These are phyloP conservation scores for Cryptomeria japonica DNA, from an alignment of 75 land plant species.

Conservation along the genomic window DNA sequence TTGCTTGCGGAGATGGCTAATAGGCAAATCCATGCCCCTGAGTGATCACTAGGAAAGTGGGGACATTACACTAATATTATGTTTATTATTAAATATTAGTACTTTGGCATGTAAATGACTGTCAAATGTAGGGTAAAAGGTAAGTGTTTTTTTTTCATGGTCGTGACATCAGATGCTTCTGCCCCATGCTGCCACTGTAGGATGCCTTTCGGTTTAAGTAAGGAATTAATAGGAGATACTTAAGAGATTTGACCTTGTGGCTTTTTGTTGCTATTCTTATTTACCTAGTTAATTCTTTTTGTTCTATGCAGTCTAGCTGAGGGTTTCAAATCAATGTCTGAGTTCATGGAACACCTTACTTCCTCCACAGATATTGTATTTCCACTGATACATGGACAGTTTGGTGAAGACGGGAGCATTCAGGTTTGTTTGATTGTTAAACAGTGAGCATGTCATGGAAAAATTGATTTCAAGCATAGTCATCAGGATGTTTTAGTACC, in stretches of 20 bases:
- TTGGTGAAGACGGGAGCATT: slow-evolving; percentile 86
- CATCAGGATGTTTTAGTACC: too few relatives aligned
- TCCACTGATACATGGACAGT: slow-evolving; percentile 82
- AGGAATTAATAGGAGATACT: neutral
- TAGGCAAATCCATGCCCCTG: too few relatives aligned
- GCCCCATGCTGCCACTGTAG: neutral
- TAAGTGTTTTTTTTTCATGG: too few relatives aligned
- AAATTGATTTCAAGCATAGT: neutral
- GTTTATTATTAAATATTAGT: too few relatives aligned
- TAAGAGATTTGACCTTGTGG: neutral
- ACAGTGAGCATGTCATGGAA: neutral
- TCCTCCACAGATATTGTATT: slow-evolving; percentile 73
- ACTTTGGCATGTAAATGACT: too few relatives aligned
- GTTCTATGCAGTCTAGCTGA: slow-evolving; percentile 58
- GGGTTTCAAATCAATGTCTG: slow-evolving; percentile 52
- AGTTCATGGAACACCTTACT: slow-evolving; percentile 66
- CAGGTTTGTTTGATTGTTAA: slow-evolving; percentile 39
- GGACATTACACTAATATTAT: too few relatives aligned
- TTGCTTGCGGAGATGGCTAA: too few relatives aligned
- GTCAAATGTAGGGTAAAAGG: too few relatives aligned
- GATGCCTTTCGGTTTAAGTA: too few relatives aligned
- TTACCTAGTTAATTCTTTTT: slow-evolving; percentile 2
- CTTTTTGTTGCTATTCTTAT: neutral
- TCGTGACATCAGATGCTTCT: too few relatives aligned
- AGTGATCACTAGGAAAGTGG: too few relatives aligned